Conservation (phyloP, 352 stramenopile genomes). For the Pythium pectinolyticum region DNA sequence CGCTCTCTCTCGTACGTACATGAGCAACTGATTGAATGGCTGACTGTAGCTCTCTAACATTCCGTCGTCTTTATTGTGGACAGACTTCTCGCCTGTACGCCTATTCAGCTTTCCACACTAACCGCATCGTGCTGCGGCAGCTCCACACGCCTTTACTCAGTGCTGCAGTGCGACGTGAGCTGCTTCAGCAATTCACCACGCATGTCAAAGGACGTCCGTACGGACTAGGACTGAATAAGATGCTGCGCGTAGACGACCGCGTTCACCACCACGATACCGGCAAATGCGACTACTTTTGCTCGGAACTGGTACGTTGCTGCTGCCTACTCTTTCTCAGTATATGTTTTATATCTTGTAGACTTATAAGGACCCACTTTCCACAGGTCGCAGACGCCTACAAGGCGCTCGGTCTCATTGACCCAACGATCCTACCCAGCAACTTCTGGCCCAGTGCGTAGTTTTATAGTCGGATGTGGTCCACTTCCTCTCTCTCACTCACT, state of each 20-base stretch:
- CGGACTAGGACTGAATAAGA: slow-evolving; percentile 48
- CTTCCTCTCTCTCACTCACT: background rate
- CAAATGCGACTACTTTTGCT: slow-evolving; percentile 58
- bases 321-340: background rate
- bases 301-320: slow-evolving; percentile 44
- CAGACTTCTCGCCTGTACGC: slow-evolving; percentile 35
- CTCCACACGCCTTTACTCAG: slow-evolving; percentile 56
- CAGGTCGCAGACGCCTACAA: slow-evolving; percentile 63
- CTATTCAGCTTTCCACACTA: slow-evolving; percentile 50
- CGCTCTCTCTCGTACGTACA: slow-evolving; percentile 42
- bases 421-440: slow-evolving; percentile 37
- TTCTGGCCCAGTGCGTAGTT: slow-evolving; percentile 56
- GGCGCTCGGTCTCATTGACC: slow-evolving; percentile 45
- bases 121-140: slow-evolving; percentile 46
- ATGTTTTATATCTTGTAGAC: background rate
- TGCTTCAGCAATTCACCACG: slow-evolving; percentile 44
- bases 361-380: background rate
- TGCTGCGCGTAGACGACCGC: slow-evolving; percentile 35
- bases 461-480: background rate
- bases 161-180: slow-evolving; percentile 38
- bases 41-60: background rate
- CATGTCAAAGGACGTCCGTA: slow-evolving; percentile 39
- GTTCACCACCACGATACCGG: background rate
- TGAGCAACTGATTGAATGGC: background rate
- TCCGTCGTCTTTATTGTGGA: background rate